phyloP scores from a whole-genome alignment of 116 monocot genomes.

The Papilionanthe hybrid region DNA sequence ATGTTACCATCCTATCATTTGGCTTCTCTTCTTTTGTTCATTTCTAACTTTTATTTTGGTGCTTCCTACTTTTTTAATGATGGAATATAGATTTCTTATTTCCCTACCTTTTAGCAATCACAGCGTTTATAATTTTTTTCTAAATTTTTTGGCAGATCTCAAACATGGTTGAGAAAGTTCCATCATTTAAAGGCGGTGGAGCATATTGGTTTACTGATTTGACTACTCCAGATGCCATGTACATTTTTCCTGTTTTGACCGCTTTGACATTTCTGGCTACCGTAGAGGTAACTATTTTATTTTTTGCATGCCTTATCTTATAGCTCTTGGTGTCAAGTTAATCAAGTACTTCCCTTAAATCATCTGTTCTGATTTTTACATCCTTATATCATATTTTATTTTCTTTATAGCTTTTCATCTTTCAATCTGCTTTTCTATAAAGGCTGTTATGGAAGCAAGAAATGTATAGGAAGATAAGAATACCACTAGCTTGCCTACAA shows the following conservation, averaged over 20 bases:
- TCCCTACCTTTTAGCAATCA: not conserved
- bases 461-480: not conserved
- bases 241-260: constrained; percentile 75
- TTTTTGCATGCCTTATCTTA: not conserved
- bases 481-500: not conserved
- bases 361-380: not conserved
- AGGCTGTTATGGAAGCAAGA: not conserved
- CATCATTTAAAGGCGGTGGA: constrained; percentile 91
- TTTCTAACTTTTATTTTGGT: not conserved
- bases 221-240: constrained; percentile 80
- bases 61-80: not conserved
- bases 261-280: constrained; percentile 65
- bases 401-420: not conserved
- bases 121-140: not conserved
- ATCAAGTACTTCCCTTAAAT: not conserved
- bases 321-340: not conserved
- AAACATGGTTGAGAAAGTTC: constrained; percentile 97
- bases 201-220: constrained; percentile 94
- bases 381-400: too few relatives aligned
- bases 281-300: constrained; percentile 59
- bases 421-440: not conserved
- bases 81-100: not conserved
- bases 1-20: not conserved
- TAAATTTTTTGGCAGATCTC: constrained; percentile 52
- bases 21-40: not conserved